Evolutionary conservation across 768 basidiomycete species (phyloP).

Genomic region (Naematelia aurantialba): DNA sequence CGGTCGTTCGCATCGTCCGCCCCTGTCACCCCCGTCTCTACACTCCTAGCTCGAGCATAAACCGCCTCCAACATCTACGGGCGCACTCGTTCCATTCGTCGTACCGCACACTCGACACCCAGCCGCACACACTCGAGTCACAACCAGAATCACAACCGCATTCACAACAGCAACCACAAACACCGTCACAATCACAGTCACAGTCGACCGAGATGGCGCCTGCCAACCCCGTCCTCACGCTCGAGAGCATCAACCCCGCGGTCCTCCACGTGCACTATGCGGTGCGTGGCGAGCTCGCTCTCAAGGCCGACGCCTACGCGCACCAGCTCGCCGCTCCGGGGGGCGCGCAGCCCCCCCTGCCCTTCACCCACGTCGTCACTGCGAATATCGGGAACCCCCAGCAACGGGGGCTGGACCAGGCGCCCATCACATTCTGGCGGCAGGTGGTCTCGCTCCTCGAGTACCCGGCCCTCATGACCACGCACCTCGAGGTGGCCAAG

Average conservation of each 20-base stretch:
- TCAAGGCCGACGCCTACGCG: conserved; percentile 81
- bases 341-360: conserved; percentile 53
- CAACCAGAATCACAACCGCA: neutral
- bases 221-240: conserved; percentile 55
- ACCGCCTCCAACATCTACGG: too few species aligned
- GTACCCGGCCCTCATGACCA: conserved; percentile 75
- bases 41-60: too few species aligned
- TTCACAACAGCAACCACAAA: neutral
- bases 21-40: neutral
- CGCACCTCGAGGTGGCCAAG: conserved; percentile 58
- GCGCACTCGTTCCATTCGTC: too few species aligned
- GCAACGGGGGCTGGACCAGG: conserved; percentile 88
- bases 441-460: conserved; percentile 92
- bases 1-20: neutral
- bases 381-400: conserved; percentile 99
- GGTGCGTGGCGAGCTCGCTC: conserved; percentile 92
- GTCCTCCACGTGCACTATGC: conserved; percentile 90
- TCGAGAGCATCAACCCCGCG: conserved; percentile 73
- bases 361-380: conserved; percentile 82
- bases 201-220: conserved; percentile 1
- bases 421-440: conserved; percentile 83
- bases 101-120: too few species aligned
- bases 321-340: conserved; percentile 56
- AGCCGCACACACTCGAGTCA: too few species aligned
- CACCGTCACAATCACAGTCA: neutral